These are phyloP conservation scores for Blastobotrys arbuscula DNA, from an alignment of 1,139 yeast species.

Conservation along the genomic window DNA sequence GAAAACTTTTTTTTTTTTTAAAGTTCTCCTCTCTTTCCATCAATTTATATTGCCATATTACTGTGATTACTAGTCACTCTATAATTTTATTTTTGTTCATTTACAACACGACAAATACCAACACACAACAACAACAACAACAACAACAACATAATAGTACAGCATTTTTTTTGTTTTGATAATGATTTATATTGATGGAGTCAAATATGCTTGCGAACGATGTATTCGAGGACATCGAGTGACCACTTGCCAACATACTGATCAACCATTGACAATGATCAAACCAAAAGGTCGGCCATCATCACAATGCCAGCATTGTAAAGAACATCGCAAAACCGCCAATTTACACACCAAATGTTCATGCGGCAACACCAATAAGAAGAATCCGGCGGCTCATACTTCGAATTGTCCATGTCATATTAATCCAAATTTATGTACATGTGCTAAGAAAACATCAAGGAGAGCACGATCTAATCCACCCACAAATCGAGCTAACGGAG, in stretches of 20 bases:
- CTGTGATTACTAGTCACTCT: too few relatives aligned
- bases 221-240: constrained; percentile 96
- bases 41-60: not conserved
- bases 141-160: not conserved
- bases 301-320: constrained; percentile 84
- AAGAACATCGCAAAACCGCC: constrained; percentile 67
- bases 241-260: constrained; percentile 87
- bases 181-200: constrained; percentile 90
- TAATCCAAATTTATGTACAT: constrained; percentile 51
- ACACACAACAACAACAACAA: not conserved
- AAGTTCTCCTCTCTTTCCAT: not conserved
- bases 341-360: constrained; percentile 67
- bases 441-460: constrained; percentile 38
- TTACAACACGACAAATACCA: not conserved
- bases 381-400: constrained; percentile 31
- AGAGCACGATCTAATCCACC: constrained; percentile 18
- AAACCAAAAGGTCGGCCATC: constrained; percentile 96
- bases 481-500: not conserved
- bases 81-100: too few relatives aligned
- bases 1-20: too few relatives aligned
- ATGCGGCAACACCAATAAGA: constrained; percentile 45
- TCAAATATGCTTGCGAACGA: constrained; percentile 89
- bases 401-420: constrained; percentile 51
- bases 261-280: constrained; percentile 84
- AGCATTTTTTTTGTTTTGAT: too few relatives aligned